Base-by-base conservation (phyloP, 1,284 basidiomycete genomes). In the Omphalotus olearius region DNA sequence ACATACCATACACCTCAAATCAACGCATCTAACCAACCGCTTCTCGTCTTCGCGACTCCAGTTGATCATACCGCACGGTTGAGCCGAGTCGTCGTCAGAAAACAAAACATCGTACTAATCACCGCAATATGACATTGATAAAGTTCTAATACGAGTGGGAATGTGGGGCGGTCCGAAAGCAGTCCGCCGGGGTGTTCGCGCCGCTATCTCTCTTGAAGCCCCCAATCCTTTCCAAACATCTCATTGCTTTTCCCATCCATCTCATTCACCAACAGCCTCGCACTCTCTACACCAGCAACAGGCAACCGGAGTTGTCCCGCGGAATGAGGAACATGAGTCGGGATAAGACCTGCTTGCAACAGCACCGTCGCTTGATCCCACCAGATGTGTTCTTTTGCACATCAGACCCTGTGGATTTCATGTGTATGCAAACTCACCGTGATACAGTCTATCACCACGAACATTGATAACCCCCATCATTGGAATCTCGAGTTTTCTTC, bases 391-490 rank as follows among this genome's bases (percentile, higher is more conserved):
- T 76, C 74, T 75, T n/a, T n/a, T n/a, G n/a, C n/a, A 47, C 18
- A 45, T 48, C 7, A 14, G 9, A 46, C 47, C 11, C n/a, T n/a
- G n/a, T n/a, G n/a, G n/a, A n/a, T n/a, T n/a, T 14, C n/a, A 1
- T 4, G 9, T 11, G 18, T 6, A 18, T 41, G 40, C n/a, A 40
- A 16, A 18, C 60, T 18, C 54, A 73, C 74, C 74, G 41, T 75
- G 73, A 54, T 72, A 76, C 7, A 77, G 60, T 18, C 79, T 65
- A 57, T 82, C 80, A 1, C 80, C 80, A 36, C 80, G 70, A 42
- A 82, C 68, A 54, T 78, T 80, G 35, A 82, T 75, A 6, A 82
- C 74, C 2, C 74, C 75, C 28, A 78, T 66, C 73, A 81, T 76
- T 0, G 79, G 79, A 28, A 82, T 70, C 4, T 67, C 57, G 23